Conservation (phyloP, 2,329 filamentous ascomycete species). For the Magnaporthiopsis poae region DNA sequence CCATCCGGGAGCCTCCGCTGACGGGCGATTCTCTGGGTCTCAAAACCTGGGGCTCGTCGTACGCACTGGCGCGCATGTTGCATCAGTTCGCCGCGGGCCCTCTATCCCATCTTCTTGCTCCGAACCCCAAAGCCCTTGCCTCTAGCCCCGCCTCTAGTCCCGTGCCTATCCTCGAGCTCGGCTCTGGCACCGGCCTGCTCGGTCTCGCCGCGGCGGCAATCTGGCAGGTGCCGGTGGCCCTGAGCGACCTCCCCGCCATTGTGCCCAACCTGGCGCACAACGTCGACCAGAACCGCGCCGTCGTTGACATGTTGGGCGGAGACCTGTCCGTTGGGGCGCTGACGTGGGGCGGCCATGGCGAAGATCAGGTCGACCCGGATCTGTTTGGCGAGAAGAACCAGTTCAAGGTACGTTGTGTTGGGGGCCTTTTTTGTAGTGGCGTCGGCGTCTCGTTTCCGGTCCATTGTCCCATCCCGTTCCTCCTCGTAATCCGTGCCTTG, state of each 20-base stretch:
- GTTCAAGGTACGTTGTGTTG: slow-evolving; percentile 35
- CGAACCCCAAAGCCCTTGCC: slow-evolving; percentile 16
- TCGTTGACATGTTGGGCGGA: slow-evolving; percentile 47
- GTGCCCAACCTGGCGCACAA: slow-evolving; percentile 73
- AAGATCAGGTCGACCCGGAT: slow-evolving; percentile 32
- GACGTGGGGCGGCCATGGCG: slow-evolving; percentile 56
- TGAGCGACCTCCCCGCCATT: slow-evolving; percentile 81
- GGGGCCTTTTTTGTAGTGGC: not conserved
- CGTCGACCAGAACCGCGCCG: slow-evolving; percentile 40
- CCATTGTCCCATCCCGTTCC: not conserved
- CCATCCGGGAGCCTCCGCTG: slow-evolving; percentile 74
- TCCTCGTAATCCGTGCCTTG: not conserved
- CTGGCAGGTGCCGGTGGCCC: slow-evolving; percentile 54
- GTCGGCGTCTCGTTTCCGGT: not conserved
- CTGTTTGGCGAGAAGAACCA: slow-evolving; percentile 36
- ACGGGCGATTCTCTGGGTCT: slow-evolving; percentile 81
- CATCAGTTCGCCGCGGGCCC: slow-evolving; percentile 33
- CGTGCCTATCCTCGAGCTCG: slow-evolving; percentile 61
- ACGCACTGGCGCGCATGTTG: slow-evolving; percentile 69
- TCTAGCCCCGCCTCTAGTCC: too few species aligned
- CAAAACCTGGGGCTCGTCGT: slow-evolving; percentile 93
- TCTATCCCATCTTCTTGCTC: slow-evolving; percentile 36
- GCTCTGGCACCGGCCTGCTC: slow-evolving; percentile 82
- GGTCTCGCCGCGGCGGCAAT: slow-evolving; percentile 73
- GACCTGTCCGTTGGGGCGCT: slow-evolving; percentile 54